These are phyloP conservation scores for Euphorbia lathyris DNA, from an alignment of 345 rosid genomes.

Conservation along the genomic window DNA sequence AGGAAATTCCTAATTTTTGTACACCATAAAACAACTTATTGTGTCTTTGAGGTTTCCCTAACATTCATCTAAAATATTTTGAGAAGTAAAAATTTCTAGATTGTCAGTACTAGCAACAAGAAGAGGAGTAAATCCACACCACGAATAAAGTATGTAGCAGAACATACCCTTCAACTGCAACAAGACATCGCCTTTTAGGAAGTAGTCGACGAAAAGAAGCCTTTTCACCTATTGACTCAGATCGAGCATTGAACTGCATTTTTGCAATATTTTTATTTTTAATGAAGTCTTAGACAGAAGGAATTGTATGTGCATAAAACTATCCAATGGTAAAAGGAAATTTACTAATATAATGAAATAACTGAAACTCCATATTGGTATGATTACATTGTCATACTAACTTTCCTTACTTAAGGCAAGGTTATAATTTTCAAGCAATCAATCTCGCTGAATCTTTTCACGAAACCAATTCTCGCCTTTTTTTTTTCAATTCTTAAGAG, in stretches of 20 bases:
- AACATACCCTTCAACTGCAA: constrained; percentile 83
- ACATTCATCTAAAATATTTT: constrained; percentile 8
- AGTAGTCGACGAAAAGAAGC: constrained; percentile 86
- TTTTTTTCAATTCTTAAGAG: neutral
- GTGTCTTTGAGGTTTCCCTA: neutral
- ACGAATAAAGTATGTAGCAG: constrained; percentile 7
- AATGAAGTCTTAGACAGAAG: neutral
- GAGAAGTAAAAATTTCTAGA: neutral
- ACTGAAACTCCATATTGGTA: no score
- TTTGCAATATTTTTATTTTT: neutral
- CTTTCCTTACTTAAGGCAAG: neutral
- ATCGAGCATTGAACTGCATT: constrained; percentile 86
- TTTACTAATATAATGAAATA: neutral
- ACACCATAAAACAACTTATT: no score
- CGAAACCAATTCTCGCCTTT: neutral
- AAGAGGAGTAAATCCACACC: neutral
- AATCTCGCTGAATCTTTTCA: neutral
- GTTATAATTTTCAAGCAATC: neutral
- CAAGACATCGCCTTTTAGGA: constrained; percentile 75
- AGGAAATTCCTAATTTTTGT: constrained; percentile 2
- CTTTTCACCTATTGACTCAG: constrained; percentile 77
- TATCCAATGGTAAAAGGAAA: neutral
- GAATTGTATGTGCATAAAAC: neutral
- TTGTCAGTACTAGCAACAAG: neutral
- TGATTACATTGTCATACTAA: neutral